phyloP scores from a whole-genome alignment of 2,329 filamentous ascomycete genomes.

The Venturia asperata region DNA sequence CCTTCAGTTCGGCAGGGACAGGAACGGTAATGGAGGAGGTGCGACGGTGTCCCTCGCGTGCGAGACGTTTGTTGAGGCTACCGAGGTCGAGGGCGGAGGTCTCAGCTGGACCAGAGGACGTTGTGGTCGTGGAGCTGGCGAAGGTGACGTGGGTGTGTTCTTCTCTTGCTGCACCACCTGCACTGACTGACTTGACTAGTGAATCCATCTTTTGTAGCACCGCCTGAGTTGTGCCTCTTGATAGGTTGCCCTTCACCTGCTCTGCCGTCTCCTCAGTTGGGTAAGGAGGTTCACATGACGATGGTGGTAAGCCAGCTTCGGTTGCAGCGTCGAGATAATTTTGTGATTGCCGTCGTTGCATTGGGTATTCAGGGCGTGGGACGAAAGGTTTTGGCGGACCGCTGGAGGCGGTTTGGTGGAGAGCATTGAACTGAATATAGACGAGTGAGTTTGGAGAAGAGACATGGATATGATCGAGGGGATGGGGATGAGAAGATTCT shows the following conservation, averaged over 20 bases:
- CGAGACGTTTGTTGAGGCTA: conserved; percentile 8
- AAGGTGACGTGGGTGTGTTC: conserved; percentile 3
- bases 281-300: conserved; percentile 12
- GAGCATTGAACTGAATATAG: conserved; percentile 11
- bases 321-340: conserved; percentile 12
- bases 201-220: conserved; percentile 16
- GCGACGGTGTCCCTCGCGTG: conserved; percentile 1
- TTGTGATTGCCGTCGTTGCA: background rate
- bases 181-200: background rate
- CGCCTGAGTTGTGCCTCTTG: conserved; percentile 16
- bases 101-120: background rate
- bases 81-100: background rate
- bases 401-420: conserved; percentile 13
- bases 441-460: background rate
- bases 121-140: background rate
- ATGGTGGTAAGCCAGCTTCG: background rate
- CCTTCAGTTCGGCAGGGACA: background rate
- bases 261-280: conserved; percentile 14
- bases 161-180: background rate
- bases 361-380: background rate
- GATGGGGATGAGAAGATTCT: background rate
- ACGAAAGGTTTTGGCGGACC: conserved; percentile 14
- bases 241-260: conserved; percentile 12
- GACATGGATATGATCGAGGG: background rate
- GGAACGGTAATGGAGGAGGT: conserved; percentile 7